phyloP scores from a whole-genome alignment of 139 green algal genomes.

The Coccomyxa sp. region DNA sequence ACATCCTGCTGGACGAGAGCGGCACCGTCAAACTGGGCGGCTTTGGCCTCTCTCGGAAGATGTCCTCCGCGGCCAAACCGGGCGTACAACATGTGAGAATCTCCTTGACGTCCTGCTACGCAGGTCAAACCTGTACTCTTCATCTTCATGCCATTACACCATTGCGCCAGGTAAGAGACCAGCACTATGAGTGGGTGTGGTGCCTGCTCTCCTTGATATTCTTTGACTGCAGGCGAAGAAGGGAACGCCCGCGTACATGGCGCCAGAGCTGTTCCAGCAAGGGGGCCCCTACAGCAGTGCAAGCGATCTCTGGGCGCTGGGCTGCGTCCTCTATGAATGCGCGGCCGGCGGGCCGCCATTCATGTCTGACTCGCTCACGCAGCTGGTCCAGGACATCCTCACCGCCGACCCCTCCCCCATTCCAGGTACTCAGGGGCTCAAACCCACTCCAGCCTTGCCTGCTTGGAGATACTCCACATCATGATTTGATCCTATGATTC shows the following conservation, averaged over 20 bases:
- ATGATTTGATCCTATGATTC: not conserved
- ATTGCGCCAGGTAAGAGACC: too few relatives aligned
- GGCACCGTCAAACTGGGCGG: constrained; percentile 90
- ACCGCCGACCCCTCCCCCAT: constrained; percentile 45
- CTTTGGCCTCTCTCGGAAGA: constrained; percentile 72
- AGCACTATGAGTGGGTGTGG: not conserved
- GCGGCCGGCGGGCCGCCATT: constrained; percentile 82
- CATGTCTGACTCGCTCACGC: constrained; percentile 63
- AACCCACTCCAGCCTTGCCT: not conserved
- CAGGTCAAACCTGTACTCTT: not conserved
- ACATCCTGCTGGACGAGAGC: constrained; percentile 93
- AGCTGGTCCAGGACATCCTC: constrained; percentile 75
- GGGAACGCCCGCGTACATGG: constrained; percentile 91
- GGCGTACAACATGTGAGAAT: constrained; percentile 35
- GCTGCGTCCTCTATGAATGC: constrained; percentile 93
- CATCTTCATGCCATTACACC: not conserved
- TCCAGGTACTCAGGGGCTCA: not conserved
- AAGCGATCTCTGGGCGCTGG: constrained; percentile 88
- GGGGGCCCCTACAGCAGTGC: constrained; percentile 70
- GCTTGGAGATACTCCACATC: not conserved
- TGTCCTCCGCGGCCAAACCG: constrained; percentile 89
- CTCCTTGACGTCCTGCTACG: not conserved
- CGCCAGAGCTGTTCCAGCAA: constrained; percentile 89
- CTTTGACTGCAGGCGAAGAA: not conserved
- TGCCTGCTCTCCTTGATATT: not conserved